Percentiles rank a stretch among this genome's conserved stretches.
Evolutionary conservation across 2,329 filamentous ascomycete genomes (phyloP).

Genomic region (Orbilia quercus): DNA sequence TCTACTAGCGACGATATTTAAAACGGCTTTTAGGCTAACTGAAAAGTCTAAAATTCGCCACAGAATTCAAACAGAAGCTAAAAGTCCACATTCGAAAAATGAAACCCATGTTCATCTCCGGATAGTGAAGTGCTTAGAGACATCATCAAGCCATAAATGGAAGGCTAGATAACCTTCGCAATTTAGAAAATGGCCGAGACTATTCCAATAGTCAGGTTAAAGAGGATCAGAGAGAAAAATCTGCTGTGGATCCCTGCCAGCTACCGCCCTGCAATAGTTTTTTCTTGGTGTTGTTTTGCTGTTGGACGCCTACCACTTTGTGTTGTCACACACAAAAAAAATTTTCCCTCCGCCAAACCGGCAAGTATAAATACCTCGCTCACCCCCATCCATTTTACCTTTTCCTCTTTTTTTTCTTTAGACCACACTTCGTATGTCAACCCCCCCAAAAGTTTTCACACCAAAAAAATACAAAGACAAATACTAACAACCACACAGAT

Average conservation of each 20-base stretch:
- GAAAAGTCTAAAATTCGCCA: too few relatives aligned
- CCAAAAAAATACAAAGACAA: background rate
- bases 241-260: too few relatives aligned
- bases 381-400: conserved; percentile 16
- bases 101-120: too few relatives aligned
- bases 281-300: conserved; percentile 7
- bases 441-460: conserved; percentile 26
- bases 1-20: too few relatives aligned
- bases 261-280: background rate
- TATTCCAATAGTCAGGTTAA: too few relatives aligned
- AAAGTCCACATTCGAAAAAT: too few relatives aligned
- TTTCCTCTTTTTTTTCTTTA: conserved; percentile 55
- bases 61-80: too few relatives aligned
- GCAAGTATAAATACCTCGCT: conserved; percentile 37
- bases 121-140: too few relatives aligned
- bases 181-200: background rate
- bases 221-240: too few relatives aligned
- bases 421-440: conserved; percentile 57
- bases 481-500: conserved; percentile 55
- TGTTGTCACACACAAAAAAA: conserved; percentile 29
- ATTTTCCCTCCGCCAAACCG: conserved; percentile 26
- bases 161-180: background rate
- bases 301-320: conserved; percentile 27
- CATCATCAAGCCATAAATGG: too few relatives aligned
- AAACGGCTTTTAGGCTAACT: too few relatives aligned